Conservation (phyloP, 495 filamentous ascomycete genomes). For the Cercophora sp. region DNA sequence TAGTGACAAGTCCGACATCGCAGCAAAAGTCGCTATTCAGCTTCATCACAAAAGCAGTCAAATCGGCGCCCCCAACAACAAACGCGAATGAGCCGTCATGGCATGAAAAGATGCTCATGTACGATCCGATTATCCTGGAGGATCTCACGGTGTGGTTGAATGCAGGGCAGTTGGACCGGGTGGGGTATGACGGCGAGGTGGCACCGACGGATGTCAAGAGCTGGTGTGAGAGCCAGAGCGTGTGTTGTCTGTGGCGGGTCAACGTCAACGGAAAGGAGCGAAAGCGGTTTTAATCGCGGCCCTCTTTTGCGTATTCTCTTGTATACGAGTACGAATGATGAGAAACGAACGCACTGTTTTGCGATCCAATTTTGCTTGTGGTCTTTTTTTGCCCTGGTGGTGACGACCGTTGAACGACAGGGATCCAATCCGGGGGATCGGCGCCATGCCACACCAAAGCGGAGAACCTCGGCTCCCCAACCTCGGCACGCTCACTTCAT, state of each 20-base stretch:
- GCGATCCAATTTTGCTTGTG: not conserved
- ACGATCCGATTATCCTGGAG: conserved; percentile 86
- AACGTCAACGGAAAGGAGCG: conserved; percentile 43
- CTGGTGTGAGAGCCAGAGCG: conserved; percentile 82
- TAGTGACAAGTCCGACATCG: conserved; percentile 27
- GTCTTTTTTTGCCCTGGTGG: not conserved
- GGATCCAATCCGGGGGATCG: not conserved
- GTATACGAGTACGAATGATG: not conserved
- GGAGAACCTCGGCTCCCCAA: conserved; percentile 4
- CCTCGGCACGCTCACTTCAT: too few relatives aligned
- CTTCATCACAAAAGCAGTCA: conserved; percentile 65
- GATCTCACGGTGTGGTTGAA: conserved; percentile 85
- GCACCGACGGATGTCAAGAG: conserved; percentile 55
- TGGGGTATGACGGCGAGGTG: conserved; percentile 65
- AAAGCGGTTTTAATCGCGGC: conserved; percentile 45
- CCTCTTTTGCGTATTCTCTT: not conserved
- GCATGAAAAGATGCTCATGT: conserved; percentile 90
- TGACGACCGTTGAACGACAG: not conserved
- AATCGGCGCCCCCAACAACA: conserved; percentile 43
- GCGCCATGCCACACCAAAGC: not conserved
- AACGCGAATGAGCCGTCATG: conserved; percentile 57
- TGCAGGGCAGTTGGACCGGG: conserved; percentile 56
- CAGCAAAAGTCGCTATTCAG: conserved; percentile 47
- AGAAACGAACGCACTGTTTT: not conserved
- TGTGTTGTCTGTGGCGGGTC: conserved; percentile 65